Percentiles rank a stretch among this genome's conserved stretches.
These are phyloP conservation scores for Dryadomyces quercivorus DNA, from an alignment of 2,329 filamentous ascomycete species.

Conservation along the genomic window DNA sequence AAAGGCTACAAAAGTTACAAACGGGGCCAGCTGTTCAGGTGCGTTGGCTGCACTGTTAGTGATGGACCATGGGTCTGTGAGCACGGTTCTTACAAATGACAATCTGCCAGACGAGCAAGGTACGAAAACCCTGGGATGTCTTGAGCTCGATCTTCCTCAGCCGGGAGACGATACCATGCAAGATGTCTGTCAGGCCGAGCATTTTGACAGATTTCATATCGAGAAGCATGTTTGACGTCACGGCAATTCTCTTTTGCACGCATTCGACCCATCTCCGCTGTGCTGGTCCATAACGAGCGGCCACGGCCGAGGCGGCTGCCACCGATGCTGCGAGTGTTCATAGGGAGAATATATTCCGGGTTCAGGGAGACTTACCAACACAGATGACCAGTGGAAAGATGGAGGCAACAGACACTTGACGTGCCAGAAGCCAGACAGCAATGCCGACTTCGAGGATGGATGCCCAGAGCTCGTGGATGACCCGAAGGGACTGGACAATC, in stretches of 20 bases:
- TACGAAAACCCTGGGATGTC: neutral
- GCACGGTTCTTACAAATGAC: neutral
- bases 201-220: neutral
- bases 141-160: neutral
- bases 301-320: neutral
- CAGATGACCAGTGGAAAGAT: neutral
- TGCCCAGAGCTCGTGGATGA: constrained; percentile 15
- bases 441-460: constrained; percentile 6
- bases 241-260: neutral
- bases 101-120: neutral
- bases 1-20: neutral
- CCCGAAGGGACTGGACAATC: constrained; percentile 12
- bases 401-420: neutral
- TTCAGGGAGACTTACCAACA: neutral
- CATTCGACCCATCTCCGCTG: neutral
- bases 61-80: neutral
- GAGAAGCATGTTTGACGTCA: neutral
- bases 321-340: neutral
- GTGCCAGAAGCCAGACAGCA: constrained; percentile 8
- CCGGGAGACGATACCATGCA: neutral
- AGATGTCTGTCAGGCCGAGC: neutral
- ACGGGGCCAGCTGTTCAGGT: neutral
- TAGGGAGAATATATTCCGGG: neutral
- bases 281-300: neutral
- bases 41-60: neutral